These are phyloP conservation scores for Quercus gilva DNA, from an alignment of 306 rosid species.

Conservation along the genomic window DNA sequence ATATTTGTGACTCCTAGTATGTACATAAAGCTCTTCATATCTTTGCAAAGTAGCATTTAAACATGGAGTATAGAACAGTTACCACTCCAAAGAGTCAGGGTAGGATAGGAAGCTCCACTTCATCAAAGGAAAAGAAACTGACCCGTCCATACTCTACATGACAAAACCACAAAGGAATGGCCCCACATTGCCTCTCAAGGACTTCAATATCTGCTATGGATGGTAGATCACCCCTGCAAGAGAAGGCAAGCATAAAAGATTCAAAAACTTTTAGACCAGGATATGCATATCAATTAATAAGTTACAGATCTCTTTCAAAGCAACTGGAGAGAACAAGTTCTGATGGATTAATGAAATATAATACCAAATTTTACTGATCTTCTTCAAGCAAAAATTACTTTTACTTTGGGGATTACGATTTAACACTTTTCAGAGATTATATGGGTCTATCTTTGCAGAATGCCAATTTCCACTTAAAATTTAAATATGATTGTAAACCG, in stretches of 20 bases:
- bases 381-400: background rate
- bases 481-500: too few species aligned
- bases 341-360: background rate
- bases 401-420: background rate
- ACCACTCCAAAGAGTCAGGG: conserved; percentile 32
- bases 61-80: background rate
- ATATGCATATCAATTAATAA: background rate
- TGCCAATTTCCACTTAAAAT: too few species aligned
- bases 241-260: conserved; percentile 14
- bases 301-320: background rate
- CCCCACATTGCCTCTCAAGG: conserved; percentile 50
- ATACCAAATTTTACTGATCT: background rate
- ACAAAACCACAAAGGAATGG: conserved; percentile 62
- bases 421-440: too few species aligned
- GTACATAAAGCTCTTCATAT: background rate
- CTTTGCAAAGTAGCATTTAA: background rate
- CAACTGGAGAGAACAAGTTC: background rate
- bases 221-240: conserved; percentile 62
- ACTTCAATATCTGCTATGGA: conserved; percentile 51
- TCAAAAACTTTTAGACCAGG: conserved; percentile 5
- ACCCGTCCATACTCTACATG: conserved; percentile 59
- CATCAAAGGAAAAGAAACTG: conserved; percentile 70
- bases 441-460: too few species aligned
- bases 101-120: conserved; percentile 60
- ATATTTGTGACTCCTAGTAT: background rate